Evolutionary conservation across 1,139 yeast species (phyloP).

Genomic region (Suhomyces taliae): DNA sequence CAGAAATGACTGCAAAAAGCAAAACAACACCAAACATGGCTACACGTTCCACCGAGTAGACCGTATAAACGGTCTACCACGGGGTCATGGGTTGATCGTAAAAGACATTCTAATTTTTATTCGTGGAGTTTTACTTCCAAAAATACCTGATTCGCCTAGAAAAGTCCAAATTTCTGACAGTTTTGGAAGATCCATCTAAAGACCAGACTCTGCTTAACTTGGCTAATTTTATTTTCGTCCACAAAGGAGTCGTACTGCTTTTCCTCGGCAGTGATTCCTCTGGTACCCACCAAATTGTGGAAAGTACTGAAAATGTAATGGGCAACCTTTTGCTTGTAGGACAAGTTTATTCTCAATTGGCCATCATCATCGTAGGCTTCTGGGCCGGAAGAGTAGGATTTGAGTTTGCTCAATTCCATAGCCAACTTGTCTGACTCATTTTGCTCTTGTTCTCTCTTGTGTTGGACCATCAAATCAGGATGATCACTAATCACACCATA

Average conservation of each 20-base stretch:
- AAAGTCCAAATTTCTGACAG: slow-evolving; percentile 36
- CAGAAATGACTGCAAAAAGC: too few species aligned
- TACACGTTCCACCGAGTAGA: too few species aligned
- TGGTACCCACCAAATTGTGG: slow-evolving; percentile 14
- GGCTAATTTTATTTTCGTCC: slow-evolving; percentile 24
- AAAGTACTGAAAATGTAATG: slow-evolving; percentile 20
- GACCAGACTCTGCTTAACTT: slow-evolving; percentile 18
- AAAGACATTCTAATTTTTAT: too few species aligned
- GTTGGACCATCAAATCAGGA: slow-evolving; percentile 45
- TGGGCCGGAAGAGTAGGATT: slow-evolving; percentile 9
- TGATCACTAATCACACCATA: slow-evolving; percentile 63
- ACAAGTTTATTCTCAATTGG: slow-evolving; percentile 18
- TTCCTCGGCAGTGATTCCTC: slow-evolving; percentile 23
- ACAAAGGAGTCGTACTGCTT: slow-evolving; percentile 25
- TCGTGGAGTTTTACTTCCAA: too few species aligned
- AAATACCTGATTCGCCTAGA: slow-evolving; percentile 14
- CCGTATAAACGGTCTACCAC: too few species aligned
- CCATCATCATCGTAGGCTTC: slow-evolving; percentile 14
- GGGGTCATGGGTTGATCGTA: too few species aligned
- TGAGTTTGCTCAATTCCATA: slow-evolving; percentile 7
- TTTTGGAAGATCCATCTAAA: slow-evolving; percentile 26
- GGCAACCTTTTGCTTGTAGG: slow-evolving; percentile 23
- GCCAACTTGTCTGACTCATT: slow-evolving; percentile 9
- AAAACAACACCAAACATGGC: too few species aligned
- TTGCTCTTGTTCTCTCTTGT: slow-evolving; percentile 10